Percentiles rank a stretch among this genome's conserved stretches.
Evolutionary conservation across 345 rosid genomes (phyloP).

Genomic region (Physaria fendleri): DNA sequence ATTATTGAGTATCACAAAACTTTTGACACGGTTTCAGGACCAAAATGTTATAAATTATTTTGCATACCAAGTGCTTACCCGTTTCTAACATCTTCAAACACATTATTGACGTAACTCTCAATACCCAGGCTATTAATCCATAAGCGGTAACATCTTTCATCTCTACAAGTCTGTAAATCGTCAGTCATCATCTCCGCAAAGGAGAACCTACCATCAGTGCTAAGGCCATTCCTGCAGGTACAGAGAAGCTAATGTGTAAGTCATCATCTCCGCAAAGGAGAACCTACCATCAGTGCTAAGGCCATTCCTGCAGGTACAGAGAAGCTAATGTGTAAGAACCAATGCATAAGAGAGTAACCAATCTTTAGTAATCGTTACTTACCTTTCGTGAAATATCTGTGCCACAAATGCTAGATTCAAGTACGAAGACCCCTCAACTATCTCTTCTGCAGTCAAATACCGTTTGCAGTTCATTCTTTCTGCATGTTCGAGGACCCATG

Average conservation of each 20-base stretch:
- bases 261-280: conserved; percentile 90
- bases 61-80: conserved; percentile 41
- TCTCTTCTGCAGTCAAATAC: conserved; percentile 78
- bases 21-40: not conserved
- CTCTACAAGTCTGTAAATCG: conserved; percentile 77
- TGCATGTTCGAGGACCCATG: conserved; percentile 83
- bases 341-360: not conserved
- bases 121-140: conserved; percentile 95
- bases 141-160: conserved; percentile 84
- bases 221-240: conserved; percentile 94
- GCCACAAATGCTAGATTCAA: conserved; percentile 92
- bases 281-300: conserved; percentile 57
- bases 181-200: conserved; percentile 95
- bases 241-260: too few relatives aligned
- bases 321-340: not conserved
- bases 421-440: conserved; percentile 77
- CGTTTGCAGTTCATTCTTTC: conserved; percentile 87
- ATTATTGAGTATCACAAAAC: not conserved
- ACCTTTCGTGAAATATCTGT: conserved; percentile 92
- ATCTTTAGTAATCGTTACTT: not conserved
- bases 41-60: not conserved
- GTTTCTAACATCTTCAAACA: conserved; percentile 89
- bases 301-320: conserved; percentile 63
- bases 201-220: conserved; percentile 56
- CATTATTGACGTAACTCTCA: conserved; percentile 64